Evolutionary conservation across 768 basidiomycete species (phyloP).

Genomic region (Kwoniella bestiolae): DNA sequence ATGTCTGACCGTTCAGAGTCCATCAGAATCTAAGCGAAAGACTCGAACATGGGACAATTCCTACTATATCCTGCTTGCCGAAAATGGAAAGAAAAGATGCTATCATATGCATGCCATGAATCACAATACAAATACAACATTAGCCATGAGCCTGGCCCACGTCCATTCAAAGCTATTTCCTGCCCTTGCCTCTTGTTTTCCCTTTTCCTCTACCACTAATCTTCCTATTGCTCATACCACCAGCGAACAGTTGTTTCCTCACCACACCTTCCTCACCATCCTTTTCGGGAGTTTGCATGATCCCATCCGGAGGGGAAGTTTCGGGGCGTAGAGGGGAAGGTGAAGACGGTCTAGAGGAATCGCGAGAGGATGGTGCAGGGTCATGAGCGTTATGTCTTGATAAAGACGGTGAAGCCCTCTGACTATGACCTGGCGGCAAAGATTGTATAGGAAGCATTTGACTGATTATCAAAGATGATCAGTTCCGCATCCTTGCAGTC

Average conservation of each 20-base stretch:
- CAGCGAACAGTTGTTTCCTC: conserved; percentile 28
- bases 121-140: not conserved
- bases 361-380: conserved; percentile 6
- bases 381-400: not conserved
- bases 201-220: conserved; percentile 11
- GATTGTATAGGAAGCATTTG: conserved; percentile 34
- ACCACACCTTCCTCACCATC: conserved; percentile 28
- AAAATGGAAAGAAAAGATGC: too few species aligned
- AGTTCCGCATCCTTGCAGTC: too few species aligned
- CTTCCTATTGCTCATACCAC: conserved; percentile 11
- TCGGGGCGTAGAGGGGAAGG: conserved; percentile 24
- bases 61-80: too few species aligned
- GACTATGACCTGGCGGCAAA: conserved; percentile 15
- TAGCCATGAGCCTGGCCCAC: too few species aligned
- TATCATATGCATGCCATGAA: not conserved
- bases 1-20: not conserved
- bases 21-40: too few species aligned
- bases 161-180: too few species aligned
- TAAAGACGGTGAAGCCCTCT: conserved; percentile 13
- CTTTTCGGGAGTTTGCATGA: conserved; percentile 13
- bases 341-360: conserved; percentile 27
- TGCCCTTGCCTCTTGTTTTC: conserved; percentile 19
- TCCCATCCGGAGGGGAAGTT: conserved; percentile 19
- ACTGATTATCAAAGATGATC: too few species aligned
- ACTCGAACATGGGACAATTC: too few species aligned